Base-by-base conservation (phyloP, 2,329 filamentous ascomycete genomes). In the Colletotrichum sp. region DNA sequence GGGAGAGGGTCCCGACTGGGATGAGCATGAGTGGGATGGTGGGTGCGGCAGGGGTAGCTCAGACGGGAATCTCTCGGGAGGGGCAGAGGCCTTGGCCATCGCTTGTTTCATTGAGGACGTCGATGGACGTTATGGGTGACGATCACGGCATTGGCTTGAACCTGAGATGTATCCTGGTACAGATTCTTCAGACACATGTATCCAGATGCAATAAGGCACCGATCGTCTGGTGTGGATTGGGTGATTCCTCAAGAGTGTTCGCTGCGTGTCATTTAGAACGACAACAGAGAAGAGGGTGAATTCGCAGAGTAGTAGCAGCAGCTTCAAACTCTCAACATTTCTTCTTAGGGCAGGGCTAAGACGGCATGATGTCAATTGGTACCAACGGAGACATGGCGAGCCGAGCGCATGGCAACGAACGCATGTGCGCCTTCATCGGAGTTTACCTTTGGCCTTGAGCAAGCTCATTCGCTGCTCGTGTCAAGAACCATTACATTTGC, bases 1-100 rank as follows among this genome's bases (percentile, higher is more conserved):
- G 36, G n/a, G 32, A n/a, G 69, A 63, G 73, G 64, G 64, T 59
- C 70, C 49, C 26, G 72, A 36, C 64, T 49, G 52, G 74, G 74
- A 74, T 69, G 21, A 62, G 64, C 64, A 74, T 66, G 59, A 26
- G 39, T 72, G 69, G 15, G 24, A 67, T 44, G 55, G 74, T 69
- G 74, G 64, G 65, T 65, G 65, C 32, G n/a, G 71, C 74, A 74
- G 55, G 74, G 74, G 70, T 76, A 74, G 74, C 65, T 76, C 71
- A 73, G 44, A 73, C 74, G 74, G 71, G 74, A 69, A 65, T 74
- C 65, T 64, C 18, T 68, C 34, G 57, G 70, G 74, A 73, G 63
- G 65, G 74, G 65, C 57, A 52, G 70, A 69, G 65, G 71, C 49
- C 70, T 76, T 66, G 64, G 49, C 49, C 64, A 74, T 74, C 28